Percentiles rank a stretch among this genome's conserved stretches.
Conservation (phyloP, 257 asterid genomes). For the Handroanthus guayacan region DNA sequence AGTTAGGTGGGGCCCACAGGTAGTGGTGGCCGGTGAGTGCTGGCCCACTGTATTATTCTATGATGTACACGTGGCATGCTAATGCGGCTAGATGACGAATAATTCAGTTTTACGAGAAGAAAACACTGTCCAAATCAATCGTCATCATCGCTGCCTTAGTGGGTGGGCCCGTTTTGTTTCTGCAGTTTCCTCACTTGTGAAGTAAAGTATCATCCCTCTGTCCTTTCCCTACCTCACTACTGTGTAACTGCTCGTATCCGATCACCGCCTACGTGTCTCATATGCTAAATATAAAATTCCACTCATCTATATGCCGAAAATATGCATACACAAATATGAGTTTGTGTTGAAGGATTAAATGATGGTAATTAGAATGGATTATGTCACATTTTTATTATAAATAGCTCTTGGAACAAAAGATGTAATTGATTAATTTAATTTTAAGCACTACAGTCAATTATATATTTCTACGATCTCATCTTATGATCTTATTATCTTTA, state of each 20-base stretch:
- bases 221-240: not conserved
- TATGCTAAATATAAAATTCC: not conserved
- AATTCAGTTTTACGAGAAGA: slow-evolving; percentile 53
- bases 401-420: no score
- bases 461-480: no score
- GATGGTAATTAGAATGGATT: no score
- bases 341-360: no score
- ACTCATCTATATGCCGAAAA: no score
- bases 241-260: slow-evolving; percentile 25
- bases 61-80: slow-evolving; percentile 54
- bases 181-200: slow-evolving; percentile 37
- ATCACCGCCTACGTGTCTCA: not conserved
- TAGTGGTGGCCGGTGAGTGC: slow-evolving; percentile 41
- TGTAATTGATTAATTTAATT: no score
- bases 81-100: slow-evolving; percentile 55
- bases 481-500: no score
- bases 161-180: slow-evolving; percentile 40
- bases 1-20: slow-evolving; percentile 25
- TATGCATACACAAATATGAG: no score
- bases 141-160: slow-evolving; percentile 45
- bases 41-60: slow-evolving; percentile 28
- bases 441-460: no score
- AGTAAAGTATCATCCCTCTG: slow-evolving; percentile 49
- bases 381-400: no score
- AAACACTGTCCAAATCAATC: slow-evolving; percentile 49